Evolutionary conservation across 352 stramenopile genomes (phyloP), one percentile per base, ranked within the genome.

Genomic region (Thalassiosira livingstoniorum): DNA sequence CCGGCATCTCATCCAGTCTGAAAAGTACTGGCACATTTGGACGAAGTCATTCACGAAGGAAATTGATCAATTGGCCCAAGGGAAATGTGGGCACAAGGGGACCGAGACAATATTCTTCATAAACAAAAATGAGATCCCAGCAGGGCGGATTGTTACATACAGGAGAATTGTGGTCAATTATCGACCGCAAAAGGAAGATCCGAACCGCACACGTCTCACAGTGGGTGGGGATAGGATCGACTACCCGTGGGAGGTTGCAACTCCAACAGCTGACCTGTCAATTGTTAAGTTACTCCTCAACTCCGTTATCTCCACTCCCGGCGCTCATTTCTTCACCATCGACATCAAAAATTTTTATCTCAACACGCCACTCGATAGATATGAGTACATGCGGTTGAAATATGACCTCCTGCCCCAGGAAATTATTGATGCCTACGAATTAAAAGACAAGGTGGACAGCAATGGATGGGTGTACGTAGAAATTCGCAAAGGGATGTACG

Each of bases 101-200:
- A 83, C 63, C 13, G 47, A 87, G 60, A 90, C 80, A n/a, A 84
- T 87, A 27, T 7, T 60, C 3, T 87, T 90, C 73, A 84, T 90
- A 34, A 43, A 57, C 23, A 60, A 66, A 31, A n/a, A 66, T 10
- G 29, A 86, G 18, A 39, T 86, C 0, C 84, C 80, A 21, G 0
- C 27, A 23, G 58, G 63, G 13, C 25, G 74, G 34, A 29, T 31
- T 1, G 51, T 73, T 15, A 86, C 71, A 3, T 87, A 89, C 58
- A 53, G 15, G 34, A 21, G 63, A 29, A 31, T 84, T 27, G 75
- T 86, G 1, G 64, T 31, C 23, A 39, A 34, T 31, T 25, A 57
- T 2, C 65, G 58, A 5, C 65, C 57, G 2, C 21, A 85, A 53
- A 89, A 89, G 61, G 68, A 65, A 2, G 53, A 89, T n/a, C n/a